These are phyloP conservation scores for Tylopilus rubrobrunneus DNA, from an alignment of 768 basidiomycete species.

Conservation along the genomic window DNA sequence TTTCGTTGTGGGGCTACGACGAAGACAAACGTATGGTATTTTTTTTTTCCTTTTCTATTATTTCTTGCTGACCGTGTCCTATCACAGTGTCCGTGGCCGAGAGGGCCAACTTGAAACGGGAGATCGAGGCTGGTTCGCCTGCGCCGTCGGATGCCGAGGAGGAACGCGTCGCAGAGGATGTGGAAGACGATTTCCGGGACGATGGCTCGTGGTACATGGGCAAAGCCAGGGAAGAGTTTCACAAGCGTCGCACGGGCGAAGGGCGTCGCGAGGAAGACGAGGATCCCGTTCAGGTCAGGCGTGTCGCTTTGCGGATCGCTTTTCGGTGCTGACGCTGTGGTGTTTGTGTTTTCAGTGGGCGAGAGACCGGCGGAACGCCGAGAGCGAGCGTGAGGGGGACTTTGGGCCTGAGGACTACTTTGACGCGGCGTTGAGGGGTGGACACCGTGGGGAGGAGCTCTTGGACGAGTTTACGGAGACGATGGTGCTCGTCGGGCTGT, in stretches of 20 bases:
- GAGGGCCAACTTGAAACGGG: slow-evolving; percentile 16
- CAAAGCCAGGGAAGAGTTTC: slow-evolving; percentile 77
- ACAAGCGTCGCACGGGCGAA: slow-evolving; percentile 46
- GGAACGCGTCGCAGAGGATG: slow-evolving; percentile 18
- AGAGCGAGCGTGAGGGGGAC: slow-evolving; percentile 69
- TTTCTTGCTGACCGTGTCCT: slow-evolving; percentile 7
- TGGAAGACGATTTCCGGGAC: slow-evolving; percentile 30
- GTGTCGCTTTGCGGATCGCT: slow-evolving; percentile 12
- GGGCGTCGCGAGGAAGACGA: slow-evolving; percentile 52
- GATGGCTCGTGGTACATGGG: slow-evolving; percentile 82
- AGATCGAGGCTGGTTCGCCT: slow-evolving; percentile 22
- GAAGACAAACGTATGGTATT: slow-evolving; percentile 37
- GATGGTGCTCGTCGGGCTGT: slow-evolving; percentile 69
- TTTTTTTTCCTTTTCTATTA: background rate
- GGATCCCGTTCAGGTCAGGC: slow-evolving; percentile 75
- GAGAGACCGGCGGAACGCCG: slow-evolving; percentile 64
- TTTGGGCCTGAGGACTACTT: slow-evolving; percentile 83
- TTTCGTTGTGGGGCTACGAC: slow-evolving; percentile 63
- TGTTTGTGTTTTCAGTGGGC: slow-evolving; percentile 67
- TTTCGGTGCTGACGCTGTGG: slow-evolving; percentile 3
- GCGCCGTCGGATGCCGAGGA: slow-evolving; percentile 3
- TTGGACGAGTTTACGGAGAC: slow-evolving; percentile 77
- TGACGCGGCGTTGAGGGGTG: slow-evolving; percentile 59
- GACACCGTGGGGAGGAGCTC: slow-evolving; percentile 59
- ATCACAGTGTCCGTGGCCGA: slow-evolving; percentile 24